phyloP scores from a whole-genome alignment of 2,329 filamentous ascomycete genomes.

The Cladobotryum mycophilum region DNA sequence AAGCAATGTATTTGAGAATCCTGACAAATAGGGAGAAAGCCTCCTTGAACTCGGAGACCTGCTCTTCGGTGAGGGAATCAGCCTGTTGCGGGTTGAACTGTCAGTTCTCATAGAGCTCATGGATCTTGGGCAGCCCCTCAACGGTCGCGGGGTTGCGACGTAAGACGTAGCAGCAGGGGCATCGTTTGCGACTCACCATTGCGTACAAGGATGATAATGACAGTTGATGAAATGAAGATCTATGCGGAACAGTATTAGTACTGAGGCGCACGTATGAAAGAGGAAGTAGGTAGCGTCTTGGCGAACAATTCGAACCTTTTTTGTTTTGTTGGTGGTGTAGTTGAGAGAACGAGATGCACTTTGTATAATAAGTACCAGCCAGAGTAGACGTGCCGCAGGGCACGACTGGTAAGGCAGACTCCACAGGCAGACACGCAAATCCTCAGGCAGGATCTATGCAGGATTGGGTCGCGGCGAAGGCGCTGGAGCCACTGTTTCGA shows the following conservation, averaged over 20 bases:
- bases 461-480: constrained; percentile 6
- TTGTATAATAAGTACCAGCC: background rate
- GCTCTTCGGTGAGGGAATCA: constrained; percentile 98
- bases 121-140: constrained; percentile 20
- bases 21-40: constrained; percentile 99
- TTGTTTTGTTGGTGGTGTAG: constrained; percentile 9
- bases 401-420: constrained; percentile 11
- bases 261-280: constrained; percentile 2
- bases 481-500: background rate
- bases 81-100: constrained; percentile 51
- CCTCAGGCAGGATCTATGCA: constrained; percentile 8
- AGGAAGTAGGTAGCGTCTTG: constrained; percentile 11
- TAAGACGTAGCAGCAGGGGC: constrained; percentile 1
- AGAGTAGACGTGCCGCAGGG: constrained; percentile 4
- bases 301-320: constrained; percentile 15
- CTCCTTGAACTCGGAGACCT: constrained; percentile 99
- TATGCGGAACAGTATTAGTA: background rate
- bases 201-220: constrained; percentile 17
- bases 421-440: constrained; percentile 6
- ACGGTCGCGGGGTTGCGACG: constrained; percentile 13
- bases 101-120: constrained; percentile 18
- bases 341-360: constrained; percentile 7
- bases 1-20: constrained; percentile 14
- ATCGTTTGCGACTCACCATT: constrained; percentile 23
- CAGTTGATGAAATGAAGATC: constrained; percentile 3